Evolutionary conservation across 2,329 filamentous ascomycete genomes (phyloP).

Genomic region (Aureobasidium sp.): DNA sequence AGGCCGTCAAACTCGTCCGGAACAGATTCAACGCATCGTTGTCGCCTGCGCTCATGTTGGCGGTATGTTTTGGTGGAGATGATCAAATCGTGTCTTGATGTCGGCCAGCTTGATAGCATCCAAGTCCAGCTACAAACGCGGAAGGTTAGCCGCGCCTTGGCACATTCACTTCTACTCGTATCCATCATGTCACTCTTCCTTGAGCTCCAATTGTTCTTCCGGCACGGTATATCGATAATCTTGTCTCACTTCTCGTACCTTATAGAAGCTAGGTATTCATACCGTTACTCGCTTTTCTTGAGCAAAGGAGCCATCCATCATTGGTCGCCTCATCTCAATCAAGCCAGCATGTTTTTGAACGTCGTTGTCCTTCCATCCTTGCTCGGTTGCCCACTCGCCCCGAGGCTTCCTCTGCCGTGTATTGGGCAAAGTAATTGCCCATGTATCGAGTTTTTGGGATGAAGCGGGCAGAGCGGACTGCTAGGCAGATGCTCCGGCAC

Average conservation of each 20-base stretch:
- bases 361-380: not conserved
- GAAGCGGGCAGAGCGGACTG: conserved; percentile 36
- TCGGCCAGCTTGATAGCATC: not conserved
- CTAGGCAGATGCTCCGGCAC: conserved; percentile 38
- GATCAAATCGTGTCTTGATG: not conserved
- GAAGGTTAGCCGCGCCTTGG: conserved; percentile 10
- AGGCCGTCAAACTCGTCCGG: conserved; percentile 70
- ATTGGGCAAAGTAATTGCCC: conserved; percentile 16
- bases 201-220: no score
- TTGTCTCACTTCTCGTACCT: not conserved
- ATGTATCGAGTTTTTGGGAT: conserved; percentile 15
- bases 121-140: not conserved
- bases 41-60: conserved; percentile 38
- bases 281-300: not conserved
- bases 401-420: conserved; percentile 14
- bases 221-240: not conserved
- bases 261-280: not conserved
- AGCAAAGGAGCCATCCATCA: not conserved
- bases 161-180: not conserved
- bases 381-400: not conserved
- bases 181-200: not conserved
- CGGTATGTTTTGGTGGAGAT: conserved; percentile 11
- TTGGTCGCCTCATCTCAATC: not conserved
- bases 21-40: conserved; percentile 70
- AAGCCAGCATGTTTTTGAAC: conserved; percentile 8